A percentile compares a stretch with the other conserved stretches of the same genome.
Conservation (phyloP, 2,329 filamentous ascomycete species). For the Calonectria hongkongensis region DNA sequence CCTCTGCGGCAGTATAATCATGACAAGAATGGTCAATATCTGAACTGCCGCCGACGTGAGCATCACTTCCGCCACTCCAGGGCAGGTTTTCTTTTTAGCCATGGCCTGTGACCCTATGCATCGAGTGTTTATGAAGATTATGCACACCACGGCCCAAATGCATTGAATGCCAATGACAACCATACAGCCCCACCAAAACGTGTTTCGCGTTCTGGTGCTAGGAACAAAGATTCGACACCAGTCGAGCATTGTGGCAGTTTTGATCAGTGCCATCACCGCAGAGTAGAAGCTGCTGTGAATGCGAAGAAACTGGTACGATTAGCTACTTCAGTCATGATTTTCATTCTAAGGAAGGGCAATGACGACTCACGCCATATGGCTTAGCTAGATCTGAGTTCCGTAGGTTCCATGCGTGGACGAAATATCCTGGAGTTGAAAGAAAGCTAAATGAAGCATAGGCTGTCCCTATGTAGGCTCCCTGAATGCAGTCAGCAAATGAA, state of each 20-base stretch:
- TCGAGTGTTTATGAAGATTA: not conserved
- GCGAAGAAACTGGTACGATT: not conserved
- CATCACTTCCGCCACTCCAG: not conserved
- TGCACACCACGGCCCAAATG: not conserved
- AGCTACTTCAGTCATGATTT: not conserved
- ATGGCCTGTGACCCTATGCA: not conserved
- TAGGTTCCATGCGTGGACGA: slow-evolving; percentile 3
- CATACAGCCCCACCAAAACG: not conserved
- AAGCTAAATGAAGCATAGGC: not conserved
- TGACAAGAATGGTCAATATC: not conserved
- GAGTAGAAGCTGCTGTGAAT: not conserved
- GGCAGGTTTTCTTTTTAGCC: not conserved
- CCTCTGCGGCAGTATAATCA: not conserved
- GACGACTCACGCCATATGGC: not conserved
- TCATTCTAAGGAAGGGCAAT: not conserved
- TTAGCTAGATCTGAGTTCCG: not conserved
- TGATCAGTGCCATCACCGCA: not conserved
- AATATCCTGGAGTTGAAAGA: not conserved
- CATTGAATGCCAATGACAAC: slow-evolving; percentile 1
- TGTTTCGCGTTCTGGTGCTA: not conserved
- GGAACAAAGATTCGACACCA: slow-evolving; percentile 2
- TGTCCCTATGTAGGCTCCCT: not conserved
- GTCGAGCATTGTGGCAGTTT: not conserved
- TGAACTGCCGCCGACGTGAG: not conserved
- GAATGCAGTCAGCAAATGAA: too few species aligned